Conservation (phyloP, 2,329 filamentous ascomycete genomes). For the Penicillium sp. region DNA sequence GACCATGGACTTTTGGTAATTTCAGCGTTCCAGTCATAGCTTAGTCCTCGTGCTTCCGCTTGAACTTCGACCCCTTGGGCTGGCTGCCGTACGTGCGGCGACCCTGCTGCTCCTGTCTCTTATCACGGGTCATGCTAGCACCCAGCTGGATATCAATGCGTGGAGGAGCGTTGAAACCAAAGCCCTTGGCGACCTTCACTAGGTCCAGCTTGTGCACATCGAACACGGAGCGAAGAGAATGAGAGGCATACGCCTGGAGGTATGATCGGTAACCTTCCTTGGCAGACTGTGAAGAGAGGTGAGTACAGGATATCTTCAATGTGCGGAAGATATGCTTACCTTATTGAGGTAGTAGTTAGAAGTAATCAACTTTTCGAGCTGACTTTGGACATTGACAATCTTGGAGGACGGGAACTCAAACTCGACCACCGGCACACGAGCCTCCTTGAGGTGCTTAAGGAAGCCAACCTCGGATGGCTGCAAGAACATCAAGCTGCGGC, state of each 20-base stretch:
- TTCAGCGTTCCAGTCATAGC: slow-evolving; percentile 17
- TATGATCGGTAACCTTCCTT: slow-evolving; percentile 83
- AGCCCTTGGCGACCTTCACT: slow-evolving; percentile 79
- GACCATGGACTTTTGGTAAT: slow-evolving; percentile 24
- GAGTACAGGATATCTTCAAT: neutral
- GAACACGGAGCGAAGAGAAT: slow-evolving; percentile 78
- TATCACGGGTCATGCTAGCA: slow-evolving; percentile 71
- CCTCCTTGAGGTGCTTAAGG: slow-evolving; percentile 84
- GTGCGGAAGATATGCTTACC: slow-evolving; percentile 41
- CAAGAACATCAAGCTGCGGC: slow-evolving; percentile 87
- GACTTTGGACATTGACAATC: slow-evolving; percentile 84
- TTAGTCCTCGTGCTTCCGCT: slow-evolving; percentile 46
- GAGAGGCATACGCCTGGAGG: slow-evolving; percentile 90
- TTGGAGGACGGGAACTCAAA: slow-evolving; percentile 94
- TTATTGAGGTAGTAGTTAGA: slow-evolving; percentile 98
- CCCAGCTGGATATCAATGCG: slow-evolving; percentile 77
- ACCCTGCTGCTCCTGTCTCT: slow-evolving; percentile 61
- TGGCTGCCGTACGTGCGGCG: slow-evolving; percentile 77
- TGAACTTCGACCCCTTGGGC: slow-evolving; percentile 63
- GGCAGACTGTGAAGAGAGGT: slow-evolving; percentile 49
- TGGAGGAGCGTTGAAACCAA: slow-evolving; percentile 76
- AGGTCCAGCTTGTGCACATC: slow-evolving; percentile 80
- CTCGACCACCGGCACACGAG: slow-evolving; percentile 89
- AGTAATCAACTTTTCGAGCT: slow-evolving; percentile 89
- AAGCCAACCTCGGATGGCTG: slow-evolving; percentile 92